Conservation (phyloP, 257 asterid genomes). For the Fraxinus quadrangulata region DNA sequence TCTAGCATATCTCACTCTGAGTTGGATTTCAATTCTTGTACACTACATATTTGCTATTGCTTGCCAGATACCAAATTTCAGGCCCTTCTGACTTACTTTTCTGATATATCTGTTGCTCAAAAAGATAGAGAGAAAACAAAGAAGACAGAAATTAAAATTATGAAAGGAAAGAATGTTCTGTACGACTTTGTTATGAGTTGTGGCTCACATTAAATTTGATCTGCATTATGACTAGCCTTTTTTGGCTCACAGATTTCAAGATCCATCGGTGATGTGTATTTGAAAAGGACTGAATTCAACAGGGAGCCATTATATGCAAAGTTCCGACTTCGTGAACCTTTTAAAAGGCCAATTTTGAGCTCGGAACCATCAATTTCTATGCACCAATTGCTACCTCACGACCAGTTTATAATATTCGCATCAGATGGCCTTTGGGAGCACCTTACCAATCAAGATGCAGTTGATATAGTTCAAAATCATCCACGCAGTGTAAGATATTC, state of each 20-base stretch:
- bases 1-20: not conserved
- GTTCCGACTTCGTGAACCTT: slow-evolving; percentile 68
- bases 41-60: too few species aligned
- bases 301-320: slow-evolving; percentile 77
- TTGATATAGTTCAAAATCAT: slow-evolving; percentile 66
- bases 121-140: not conserved
- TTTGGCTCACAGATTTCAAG: slow-evolving; percentile 58
- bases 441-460: slow-evolving; percentile 77
- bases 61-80: too few species aligned
- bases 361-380: slow-evolving; percentile 65
- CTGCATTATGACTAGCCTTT: slow-evolving; percentile 1
- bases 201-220: not conserved
- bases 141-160: too few species aligned
- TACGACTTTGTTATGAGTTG: not conserved
- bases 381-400: slow-evolving; percentile 64
- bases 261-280: slow-evolving; percentile 78
- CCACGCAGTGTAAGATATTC: slow-evolving; percentile 56
- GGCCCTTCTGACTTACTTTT: not conserved
- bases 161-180: not conserved
- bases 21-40: too few species aligned
- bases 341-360: slow-evolving; percentile 64
- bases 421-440: slow-evolving; percentile 94
- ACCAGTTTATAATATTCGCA: slow-evolving; percentile 73
- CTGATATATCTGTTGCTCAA: not conserved
- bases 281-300: slow-evolving; percentile 70